Conservation (phyloP, 495 filamentous ascomycete genomes). For the Xeromyces bisporus region DNA sequence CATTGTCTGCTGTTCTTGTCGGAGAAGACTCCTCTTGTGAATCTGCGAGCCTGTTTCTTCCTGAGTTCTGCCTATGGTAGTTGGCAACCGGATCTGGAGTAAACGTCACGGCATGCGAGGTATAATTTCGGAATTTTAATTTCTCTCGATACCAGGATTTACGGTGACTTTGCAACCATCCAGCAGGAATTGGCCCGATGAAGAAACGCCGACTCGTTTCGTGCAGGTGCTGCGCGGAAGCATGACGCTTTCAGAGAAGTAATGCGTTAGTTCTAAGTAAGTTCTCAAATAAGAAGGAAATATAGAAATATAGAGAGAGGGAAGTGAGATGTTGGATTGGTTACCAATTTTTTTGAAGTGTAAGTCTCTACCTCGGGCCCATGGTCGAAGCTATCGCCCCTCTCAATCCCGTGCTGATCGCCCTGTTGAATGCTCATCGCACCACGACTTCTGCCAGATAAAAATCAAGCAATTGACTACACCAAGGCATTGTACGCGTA, state of each 20-base stretch:
- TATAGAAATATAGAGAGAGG: neutral
- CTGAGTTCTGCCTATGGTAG: constrained; percentile 22
- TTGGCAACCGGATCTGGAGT: constrained; percentile 27
- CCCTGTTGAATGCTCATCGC: constrained; percentile 16
- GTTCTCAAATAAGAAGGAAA: neutral
- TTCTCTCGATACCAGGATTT: constrained; percentile 45
- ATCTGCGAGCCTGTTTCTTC: no score
- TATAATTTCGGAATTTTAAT: constrained; percentile 37
- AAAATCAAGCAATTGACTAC: no score
- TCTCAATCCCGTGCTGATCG: constrained; percentile 7
- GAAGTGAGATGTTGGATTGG: neutral
- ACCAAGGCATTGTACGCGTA: no score
- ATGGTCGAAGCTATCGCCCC: constrained; percentile 9
- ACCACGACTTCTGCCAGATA: constrained; percentile 8
- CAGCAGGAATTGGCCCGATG: constrained; percentile 51
- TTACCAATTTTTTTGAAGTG: constrained; percentile 39
- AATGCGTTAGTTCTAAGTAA: constrained; percentile 1
- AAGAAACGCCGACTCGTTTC: constrained; percentile 47
- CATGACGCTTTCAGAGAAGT: constrained; percentile 32
- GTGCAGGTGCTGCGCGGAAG: constrained; percentile 44
- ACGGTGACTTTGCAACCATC: constrained; percentile 49
- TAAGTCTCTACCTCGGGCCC: constrained; percentile 30
- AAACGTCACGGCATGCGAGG: constrained; percentile 39
- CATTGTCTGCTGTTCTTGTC: no score
- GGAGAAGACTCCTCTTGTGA: no score